Conservation (phyloP, 163 green algal species). For the Scenedesmus sp. region DNA sequence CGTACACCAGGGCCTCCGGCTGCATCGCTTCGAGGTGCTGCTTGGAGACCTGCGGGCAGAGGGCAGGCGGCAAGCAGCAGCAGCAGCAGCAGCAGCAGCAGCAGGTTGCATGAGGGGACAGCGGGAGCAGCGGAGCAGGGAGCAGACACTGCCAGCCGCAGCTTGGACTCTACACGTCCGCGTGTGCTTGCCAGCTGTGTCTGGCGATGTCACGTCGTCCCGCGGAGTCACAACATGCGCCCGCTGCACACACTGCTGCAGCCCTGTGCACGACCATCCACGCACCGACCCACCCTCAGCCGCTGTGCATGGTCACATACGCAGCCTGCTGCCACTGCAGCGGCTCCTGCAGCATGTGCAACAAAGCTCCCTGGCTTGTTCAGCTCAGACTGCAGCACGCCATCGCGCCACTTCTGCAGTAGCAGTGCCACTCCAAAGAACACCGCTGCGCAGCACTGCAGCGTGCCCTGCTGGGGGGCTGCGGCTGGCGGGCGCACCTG, state of each 20-base stretch:
- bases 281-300: too few relatives aligned
- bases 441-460: background rate
- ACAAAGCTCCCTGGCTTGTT: too few relatives aligned
- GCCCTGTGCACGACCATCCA: too few relatives aligned
- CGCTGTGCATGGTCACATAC: too few relatives aligned
- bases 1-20: constrained; percentile 11
- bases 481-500: background rate
- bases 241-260: too few relatives aligned
- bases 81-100: constrained; percentile 32
- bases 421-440: background rate
- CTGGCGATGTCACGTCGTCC: too few relatives aligned
- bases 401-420: background rate
- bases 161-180: background rate
- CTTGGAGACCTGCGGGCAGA: constrained; percentile 24
- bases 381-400: too few relatives aligned
- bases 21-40: constrained; percentile 24
- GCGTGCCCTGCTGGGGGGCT: background rate
- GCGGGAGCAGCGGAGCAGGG: too few relatives aligned
- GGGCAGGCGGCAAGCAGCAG: background rate
- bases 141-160: background rate
- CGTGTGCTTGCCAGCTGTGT: too few relatives aligned
- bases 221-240: too few relatives aligned
- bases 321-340: too few relatives aligned
- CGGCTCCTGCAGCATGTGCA: too few relatives aligned
- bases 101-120: background rate